Base-by-base conservation (phyloP, 106 monocot species). In the Dioscorea dumetorum region DNA sequence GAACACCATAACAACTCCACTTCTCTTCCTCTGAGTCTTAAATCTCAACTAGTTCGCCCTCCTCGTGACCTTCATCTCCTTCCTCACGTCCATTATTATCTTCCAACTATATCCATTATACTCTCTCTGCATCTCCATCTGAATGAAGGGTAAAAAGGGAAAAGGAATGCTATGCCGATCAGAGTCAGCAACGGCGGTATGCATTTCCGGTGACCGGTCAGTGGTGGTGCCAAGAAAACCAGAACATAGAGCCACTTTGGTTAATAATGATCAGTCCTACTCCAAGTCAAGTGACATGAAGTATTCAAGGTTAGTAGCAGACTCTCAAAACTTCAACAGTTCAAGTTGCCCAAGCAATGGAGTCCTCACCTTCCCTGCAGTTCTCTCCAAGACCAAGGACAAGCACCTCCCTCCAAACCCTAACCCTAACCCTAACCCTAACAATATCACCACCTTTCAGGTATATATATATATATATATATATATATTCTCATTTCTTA, bases 141-240 rank as follows among this genome's bases (percentile, higher is more conserved):
- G 17, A 11, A 83, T 83, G 83, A 83, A 76, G 77, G 15, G 57
- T 4, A 60, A 33, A 2, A 80, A 56, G 61, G 60, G 74, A 70
- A 33, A 28, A 63, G 79, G 59, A 50, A 79, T 68, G 17, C 77
- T 77, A 13, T 91, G 91, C 81, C 77, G 79, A 53, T 90, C 90
- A 9, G 80, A 83, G 13, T 80, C 83, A 24, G 70, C 86, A 20
- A 83, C 86, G 32, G 83, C 90, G 12, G 70, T 66, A 6, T 73
- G 78, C 74, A 31, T 77, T 19, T 76, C 86, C 50, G 73, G 83
- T 13, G 83, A 86, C 58, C 63, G 77, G 20, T 77, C 81, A 15
- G 56, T 79, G 78, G 62, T 80, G 28, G 62, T 57, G 15, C 24
- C 81, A 21, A 63, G 68, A 59, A 28, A 69, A 33, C 68, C 83